phyloP scores from a whole-genome alignment of 2,329 filamentous ascomycete species.

The Fusarium dlaminii region DNA sequence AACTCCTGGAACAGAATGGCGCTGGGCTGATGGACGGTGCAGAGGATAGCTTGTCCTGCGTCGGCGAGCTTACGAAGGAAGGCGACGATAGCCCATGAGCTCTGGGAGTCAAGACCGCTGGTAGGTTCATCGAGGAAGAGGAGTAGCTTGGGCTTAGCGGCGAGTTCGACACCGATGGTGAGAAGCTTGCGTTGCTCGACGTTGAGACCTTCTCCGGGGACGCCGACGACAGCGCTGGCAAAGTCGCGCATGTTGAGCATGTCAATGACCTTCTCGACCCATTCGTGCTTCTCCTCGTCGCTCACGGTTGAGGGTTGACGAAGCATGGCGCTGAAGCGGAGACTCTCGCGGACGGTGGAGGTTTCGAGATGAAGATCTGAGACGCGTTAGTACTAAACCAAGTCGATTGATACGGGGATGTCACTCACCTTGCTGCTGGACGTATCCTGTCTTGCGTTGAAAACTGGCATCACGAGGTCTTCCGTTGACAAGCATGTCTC shows the following conservation, averaged over 20 bases:
- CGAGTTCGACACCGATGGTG: conserved; percentile 69
- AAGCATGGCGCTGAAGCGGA: conserved; percentile 66
- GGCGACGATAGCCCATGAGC: conserved; percentile 69
- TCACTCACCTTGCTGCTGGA: conserved; percentile 67
- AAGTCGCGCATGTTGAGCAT: conserved; percentile 75
- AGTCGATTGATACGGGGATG: rapidly evolving
- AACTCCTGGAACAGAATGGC: conserved; percentile 65
- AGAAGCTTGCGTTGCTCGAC: conserved; percentile 70
- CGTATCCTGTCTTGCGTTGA: conserved; percentile 73
- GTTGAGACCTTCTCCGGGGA: conserved; percentile 68
- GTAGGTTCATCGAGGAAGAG: conserved; percentile 72
- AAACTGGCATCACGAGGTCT: conserved; percentile 65
- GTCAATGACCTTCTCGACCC: conserved; percentile 71
- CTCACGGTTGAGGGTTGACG: conserved; percentile 64
- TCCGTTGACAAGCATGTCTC: conserved; percentile 73
- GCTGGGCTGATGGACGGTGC: conserved; percentile 65
- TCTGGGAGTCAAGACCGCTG: conserved; percentile 70
- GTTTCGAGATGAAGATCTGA: conserved; percentile 65
- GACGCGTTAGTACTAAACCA: background rate
- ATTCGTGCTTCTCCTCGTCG: conserved; percentile 66
- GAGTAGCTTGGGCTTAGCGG: conserved; percentile 65
- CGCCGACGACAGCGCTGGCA: conserved; percentile 71
- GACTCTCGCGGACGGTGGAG: conserved; percentile 63
- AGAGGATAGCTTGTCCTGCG: conserved; percentile 62
- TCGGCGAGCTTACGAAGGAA: conserved; percentile 70